A percentile compares a stretch with the other conserved stretches of the same genome.
Conservation (phyloP, 345 rosid species). For the Eutrema japonicum region DNA sequence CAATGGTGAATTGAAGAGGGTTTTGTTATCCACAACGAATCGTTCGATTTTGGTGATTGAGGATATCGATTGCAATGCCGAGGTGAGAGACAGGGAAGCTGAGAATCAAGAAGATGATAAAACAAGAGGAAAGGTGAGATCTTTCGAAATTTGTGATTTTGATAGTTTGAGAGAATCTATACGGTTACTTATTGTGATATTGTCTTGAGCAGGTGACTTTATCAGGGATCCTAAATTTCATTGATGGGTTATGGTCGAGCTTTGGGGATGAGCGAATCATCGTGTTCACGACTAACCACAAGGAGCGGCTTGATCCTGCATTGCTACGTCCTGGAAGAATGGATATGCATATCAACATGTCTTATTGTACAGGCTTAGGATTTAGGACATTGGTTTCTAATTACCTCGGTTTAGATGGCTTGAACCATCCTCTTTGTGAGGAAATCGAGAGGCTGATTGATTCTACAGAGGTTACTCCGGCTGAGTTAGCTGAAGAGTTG, state of each 20-base stretch:
- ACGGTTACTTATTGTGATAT: neutral
- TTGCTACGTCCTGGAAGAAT: conserved; percentile 49
- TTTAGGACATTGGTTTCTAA: conserved; percentile 52
- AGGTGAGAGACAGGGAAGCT: conserved; percentile 43
- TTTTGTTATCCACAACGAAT: conserved; percentile 54
- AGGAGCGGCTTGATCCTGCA: conserved; percentile 45
- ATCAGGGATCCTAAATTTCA: conserved; percentile 46
- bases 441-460: conserved; percentile 49
- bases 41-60: conserved; percentile 59
- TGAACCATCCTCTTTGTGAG: conserved; percentile 38
- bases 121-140: conserved; percentile 5
- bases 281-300: conserved; percentile 47
- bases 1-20: conserved; percentile 50
- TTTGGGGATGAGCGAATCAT: conserved; percentile 49
- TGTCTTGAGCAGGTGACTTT: conserved; percentile 38
- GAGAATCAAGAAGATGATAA: neutral
- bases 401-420: conserved; percentile 43
- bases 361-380: conserved; percentile 50
- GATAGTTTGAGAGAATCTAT: neutral
- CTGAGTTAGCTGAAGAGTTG: conserved; percentile 56
- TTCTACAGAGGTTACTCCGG: conserved; percentile 50
- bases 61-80: conserved; percentile 58
- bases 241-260: conserved; percentile 50
- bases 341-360: conserved; percentile 55
- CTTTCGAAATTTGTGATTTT: neutral